phyloP scores from a whole-genome alignment of 2,329 filamentous ascomycete genomes.

The Sporothrix brunneoviolacea region DNA sequence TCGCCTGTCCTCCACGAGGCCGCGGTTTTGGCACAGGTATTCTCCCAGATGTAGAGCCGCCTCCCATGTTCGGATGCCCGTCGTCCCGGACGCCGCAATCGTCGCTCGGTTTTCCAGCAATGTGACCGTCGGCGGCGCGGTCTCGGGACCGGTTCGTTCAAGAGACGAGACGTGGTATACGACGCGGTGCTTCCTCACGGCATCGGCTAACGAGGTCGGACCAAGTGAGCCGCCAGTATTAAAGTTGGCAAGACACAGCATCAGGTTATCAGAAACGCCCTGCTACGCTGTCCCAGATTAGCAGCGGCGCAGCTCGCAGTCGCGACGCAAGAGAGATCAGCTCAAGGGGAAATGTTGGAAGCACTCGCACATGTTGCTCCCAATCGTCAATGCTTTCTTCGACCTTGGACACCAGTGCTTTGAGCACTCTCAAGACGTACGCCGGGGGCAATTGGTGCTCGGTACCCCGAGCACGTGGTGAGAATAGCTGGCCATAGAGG shows the following conservation, averaged over 20 bases:
- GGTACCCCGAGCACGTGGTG: neutral
- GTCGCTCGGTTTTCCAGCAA: constrained; percentile 63
- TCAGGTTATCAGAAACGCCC: constrained; percentile 79
- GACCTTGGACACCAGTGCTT: constrained; percentile 62
- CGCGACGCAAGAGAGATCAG: neutral
- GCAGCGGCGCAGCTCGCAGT: neutral
- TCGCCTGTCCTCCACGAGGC: constrained; percentile 44
- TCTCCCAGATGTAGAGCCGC: constrained; percentile 67
- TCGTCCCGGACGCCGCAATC: constrained; percentile 65
- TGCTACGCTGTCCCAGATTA: constrained; percentile 32
- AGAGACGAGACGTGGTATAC: constrained; percentile 54
- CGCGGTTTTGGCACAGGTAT: constrained; percentile 50
- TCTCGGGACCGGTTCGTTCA: constrained; percentile 24
- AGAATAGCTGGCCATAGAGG: constrained; percentile 52
- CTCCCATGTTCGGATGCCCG: constrained; percentile 75
- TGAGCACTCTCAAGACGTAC: constrained; percentile 68
- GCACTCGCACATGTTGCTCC: constrained; percentile 71
- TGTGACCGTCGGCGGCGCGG: constrained; percentile 35
- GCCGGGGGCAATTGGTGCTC: constrained; percentile 55
- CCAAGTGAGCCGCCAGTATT: constrained; percentile 52
- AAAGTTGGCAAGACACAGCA: constrained; percentile 59
- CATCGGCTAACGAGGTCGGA: constrained; percentile 47
- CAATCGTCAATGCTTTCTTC: constrained; percentile 72
- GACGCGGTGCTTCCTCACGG: constrained; percentile 67
- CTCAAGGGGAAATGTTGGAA: neutral